phyloP scores from a whole-genome alignment of 768 basidiomycete species.

The Termitomyces sp. region DNA sequence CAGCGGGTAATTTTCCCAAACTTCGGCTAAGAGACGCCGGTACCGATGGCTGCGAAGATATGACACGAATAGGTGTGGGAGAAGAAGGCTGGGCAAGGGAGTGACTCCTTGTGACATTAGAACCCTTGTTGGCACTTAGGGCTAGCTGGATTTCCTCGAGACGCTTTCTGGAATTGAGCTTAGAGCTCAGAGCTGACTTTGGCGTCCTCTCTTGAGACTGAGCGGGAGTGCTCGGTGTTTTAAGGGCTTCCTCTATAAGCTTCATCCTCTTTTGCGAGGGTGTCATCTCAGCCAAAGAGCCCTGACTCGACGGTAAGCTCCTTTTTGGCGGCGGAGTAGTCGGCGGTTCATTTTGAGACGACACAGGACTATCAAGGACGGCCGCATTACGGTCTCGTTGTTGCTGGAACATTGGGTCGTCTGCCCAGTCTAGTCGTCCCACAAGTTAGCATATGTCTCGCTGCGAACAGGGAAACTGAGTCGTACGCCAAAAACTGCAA shows the following conservation, averaged over 20 bases:
- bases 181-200: neutral
- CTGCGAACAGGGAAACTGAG: too few species aligned
- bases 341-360: neutral
- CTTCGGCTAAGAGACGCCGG: neutral
- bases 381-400: neutral
- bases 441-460: neutral
- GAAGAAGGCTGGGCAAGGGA: neutral
- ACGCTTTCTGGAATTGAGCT: neutral
- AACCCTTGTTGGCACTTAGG: neutral
- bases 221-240: neutral
- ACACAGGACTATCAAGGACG: neutral
- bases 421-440: slow-evolving; percentile 12
- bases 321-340: slow-evolving; percentile 12
- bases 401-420: slow-evolving; percentile 10
- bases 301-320: neutral
- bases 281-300: slow-evolving; percentile 2
- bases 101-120: neutral
- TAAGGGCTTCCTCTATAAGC: slow-evolving; percentile 16
- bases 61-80: neutral
- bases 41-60: neutral
- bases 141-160: slow-evolving; percentile 1
- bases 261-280: slow-evolving; percentile 19
- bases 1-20: neutral
- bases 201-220: neutral
- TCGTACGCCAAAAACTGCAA: slow-evolving; percentile 37